A percentile compares a stretch with the other conserved stretches of the same genome.
Conservation (phyloP, 768 basidiomycete genomes). For the Mycena capillaripes region DNA sequence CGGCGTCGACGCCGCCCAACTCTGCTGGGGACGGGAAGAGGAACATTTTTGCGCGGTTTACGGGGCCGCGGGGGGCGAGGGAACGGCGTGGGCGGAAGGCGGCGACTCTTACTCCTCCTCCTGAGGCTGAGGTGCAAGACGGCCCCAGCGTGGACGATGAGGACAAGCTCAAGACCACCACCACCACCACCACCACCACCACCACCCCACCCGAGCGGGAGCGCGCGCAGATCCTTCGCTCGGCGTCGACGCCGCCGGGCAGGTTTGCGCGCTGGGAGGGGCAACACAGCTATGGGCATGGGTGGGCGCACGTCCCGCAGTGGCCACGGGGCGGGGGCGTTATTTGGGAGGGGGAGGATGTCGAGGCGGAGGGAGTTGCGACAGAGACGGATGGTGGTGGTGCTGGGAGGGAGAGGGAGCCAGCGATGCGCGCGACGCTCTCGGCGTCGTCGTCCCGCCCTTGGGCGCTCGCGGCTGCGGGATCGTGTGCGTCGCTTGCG, state of each 20-base stretch:
- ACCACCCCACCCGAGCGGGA: too few species aligned
- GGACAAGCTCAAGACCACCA: too few species aligned
- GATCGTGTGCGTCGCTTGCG: constrained; percentile 15
- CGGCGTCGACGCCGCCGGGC: constrained; percentile 30
- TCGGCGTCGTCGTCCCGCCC: constrained; percentile 34
- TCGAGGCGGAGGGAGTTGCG: not conserved
- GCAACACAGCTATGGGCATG: not conserved
- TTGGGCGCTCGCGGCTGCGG: constrained; percentile 30
- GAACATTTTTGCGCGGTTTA: constrained; percentile 25
- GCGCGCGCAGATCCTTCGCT: constrained; percentile 17
- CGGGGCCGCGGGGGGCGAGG: constrained; percentile 24
- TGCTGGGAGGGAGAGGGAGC: not conserved
- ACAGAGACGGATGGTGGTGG: not conserved
- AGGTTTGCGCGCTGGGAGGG: constrained; percentile 11
- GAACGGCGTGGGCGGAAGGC: not conserved
- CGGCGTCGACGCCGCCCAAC: constrained; percentile 22
- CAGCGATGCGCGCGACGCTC: constrained; percentile 26
- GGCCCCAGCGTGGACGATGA: too few species aligned
- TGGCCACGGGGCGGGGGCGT: constrained; percentile 19
- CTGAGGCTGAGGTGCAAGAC: too few species aligned
- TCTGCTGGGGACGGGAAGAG: not conserved
- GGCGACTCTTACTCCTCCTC: too few species aligned
- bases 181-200: too few species aligned
- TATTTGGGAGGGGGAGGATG: constrained; percentile 19
- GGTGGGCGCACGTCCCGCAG: not conserved